Conservation (phyloP, 2,329 filamentous ascomycete genomes). For the Beauveria bassiana region DNA sequence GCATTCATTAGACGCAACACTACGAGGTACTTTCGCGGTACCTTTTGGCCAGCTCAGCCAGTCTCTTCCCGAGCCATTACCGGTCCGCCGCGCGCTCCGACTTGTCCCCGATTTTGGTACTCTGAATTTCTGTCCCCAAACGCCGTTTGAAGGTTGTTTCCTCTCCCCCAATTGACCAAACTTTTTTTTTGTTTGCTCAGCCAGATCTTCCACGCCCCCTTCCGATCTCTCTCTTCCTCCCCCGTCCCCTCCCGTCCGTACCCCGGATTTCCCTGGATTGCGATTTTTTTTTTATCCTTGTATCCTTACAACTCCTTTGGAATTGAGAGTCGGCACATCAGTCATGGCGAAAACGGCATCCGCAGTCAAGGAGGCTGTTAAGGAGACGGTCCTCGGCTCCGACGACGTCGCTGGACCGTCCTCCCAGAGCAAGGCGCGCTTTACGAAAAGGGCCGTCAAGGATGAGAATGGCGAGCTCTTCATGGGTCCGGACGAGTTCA, state of each 20-base stretch:
- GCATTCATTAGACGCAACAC: not conserved
- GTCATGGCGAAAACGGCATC: slow-evolving; percentile 32
- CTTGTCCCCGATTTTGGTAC: slow-evolving; percentile 9
- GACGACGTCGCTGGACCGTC: slow-evolving; percentile 56
- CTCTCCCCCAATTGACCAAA: slow-evolving; percentile 6
- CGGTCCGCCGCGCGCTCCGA: slow-evolving; percentile 13
- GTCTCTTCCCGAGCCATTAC: slow-evolving; percentile 11
- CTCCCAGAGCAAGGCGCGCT: slow-evolving; percentile 66
- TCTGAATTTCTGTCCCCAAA: not conserved
- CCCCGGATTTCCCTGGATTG: not conserved
- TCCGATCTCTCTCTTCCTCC: slow-evolving; percentile 3
- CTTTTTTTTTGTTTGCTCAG: not conserved
- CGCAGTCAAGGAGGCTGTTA: slow-evolving; percentile 61
- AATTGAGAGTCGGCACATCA: not conserved
- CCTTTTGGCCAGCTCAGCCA: not conserved
- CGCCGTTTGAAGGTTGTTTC: not conserved
- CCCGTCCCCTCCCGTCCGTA: not conserved
- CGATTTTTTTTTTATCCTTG: not conserved
- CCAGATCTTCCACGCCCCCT: slow-evolving; percentile 3
- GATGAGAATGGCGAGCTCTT: slow-evolving; percentile 71
- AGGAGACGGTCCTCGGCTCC: slow-evolving; percentile 67
- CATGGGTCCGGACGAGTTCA: slow-evolving; percentile 80
- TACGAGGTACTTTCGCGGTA: not conserved
- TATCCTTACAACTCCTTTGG: not conserved
- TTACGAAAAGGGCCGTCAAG: slow-evolving; percentile 66